phyloP scores from a whole-genome alignment of 1,139 yeast species.

The Debaryomycetaceae sp. region DNA sequence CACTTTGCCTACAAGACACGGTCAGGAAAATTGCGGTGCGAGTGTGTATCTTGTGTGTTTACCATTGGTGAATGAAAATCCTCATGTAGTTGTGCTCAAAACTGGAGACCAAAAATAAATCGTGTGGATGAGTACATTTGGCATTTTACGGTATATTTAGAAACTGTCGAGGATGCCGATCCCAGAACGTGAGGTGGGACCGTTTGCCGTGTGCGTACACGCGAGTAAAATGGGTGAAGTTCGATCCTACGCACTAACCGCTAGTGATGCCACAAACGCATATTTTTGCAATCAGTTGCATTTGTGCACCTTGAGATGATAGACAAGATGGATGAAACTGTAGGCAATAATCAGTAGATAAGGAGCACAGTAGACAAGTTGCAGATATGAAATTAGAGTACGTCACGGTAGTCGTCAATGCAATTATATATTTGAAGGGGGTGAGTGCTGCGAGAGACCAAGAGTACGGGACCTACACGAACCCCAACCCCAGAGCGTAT shows the following conservation, averaged over 20 bases:
- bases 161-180: background rate
- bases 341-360: too few species aligned
- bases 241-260: background rate
- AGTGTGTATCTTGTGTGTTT: background rate
- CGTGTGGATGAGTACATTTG: background rate
- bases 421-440: background rate
- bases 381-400: background rate
- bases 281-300: background rate
- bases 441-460: background rate
- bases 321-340: background rate
- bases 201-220: background rate
- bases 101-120: background rate
- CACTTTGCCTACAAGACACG: background rate
- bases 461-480: constrained; percentile 42
- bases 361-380: background rate
- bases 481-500: constrained; percentile 43
- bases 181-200: background rate
- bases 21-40: background rate
- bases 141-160: background rate
- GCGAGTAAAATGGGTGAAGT: background rate
- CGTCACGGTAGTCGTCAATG: background rate
- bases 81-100: background rate
- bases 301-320: background rate
- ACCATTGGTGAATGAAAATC: background rate
- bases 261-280: background rate